Conservation (phyloP, 495 filamentous ascomycete species). For the Echria macrotheca region DNA sequence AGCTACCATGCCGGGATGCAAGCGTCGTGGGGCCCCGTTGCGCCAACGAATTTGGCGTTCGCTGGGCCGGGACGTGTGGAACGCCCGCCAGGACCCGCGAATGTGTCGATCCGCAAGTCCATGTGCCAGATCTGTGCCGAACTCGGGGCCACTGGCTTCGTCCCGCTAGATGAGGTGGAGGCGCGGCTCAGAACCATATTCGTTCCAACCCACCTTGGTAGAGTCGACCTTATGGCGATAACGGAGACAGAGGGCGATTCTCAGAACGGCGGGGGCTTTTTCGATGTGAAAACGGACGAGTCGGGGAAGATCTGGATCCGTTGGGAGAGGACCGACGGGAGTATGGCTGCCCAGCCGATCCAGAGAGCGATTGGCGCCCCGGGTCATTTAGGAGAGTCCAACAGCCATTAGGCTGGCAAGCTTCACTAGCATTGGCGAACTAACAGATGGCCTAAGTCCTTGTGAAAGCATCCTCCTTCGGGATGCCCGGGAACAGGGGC, state of each 20-base stretch:
- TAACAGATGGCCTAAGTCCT: too few relatives aligned
- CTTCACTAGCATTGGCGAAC: too few relatives aligned
- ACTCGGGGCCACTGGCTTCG: conserved; percentile 50
- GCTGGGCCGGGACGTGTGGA: conserved; percentile 27
- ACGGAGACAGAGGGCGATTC: conserved; percentile 85
- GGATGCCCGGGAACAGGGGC: too few relatives aligned
- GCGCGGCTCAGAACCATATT: too few relatives aligned
- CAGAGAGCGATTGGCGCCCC: conserved; percentile 42
- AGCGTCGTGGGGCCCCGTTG: conserved; percentile 20
- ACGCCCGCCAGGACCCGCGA: conserved; percentile 28
- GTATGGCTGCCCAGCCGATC: conserved; percentile 17
- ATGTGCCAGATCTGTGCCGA: conserved; percentile 47
- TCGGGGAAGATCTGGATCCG: conserved; percentile 49
- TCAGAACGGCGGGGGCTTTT: conserved; percentile 83
- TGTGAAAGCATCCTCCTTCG: too few relatives aligned
- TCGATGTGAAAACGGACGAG: conserved; percentile 54
- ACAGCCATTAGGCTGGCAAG: too few relatives aligned
- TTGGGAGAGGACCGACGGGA: conserved; percentile 49
- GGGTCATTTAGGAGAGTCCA: too few relatives aligned
- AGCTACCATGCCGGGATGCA: conserved; percentile 12
- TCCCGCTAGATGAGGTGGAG: conserved; percentile 61
- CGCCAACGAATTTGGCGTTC: conserved; percentile 21
- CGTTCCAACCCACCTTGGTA: too few relatives aligned
- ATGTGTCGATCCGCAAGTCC: conserved; percentile 43
- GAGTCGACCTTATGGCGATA: too few relatives aligned